Base-by-base conservation (phyloP, 495 filamentous ascomycete genomes). In the Neurospora tetraspora region DNA sequence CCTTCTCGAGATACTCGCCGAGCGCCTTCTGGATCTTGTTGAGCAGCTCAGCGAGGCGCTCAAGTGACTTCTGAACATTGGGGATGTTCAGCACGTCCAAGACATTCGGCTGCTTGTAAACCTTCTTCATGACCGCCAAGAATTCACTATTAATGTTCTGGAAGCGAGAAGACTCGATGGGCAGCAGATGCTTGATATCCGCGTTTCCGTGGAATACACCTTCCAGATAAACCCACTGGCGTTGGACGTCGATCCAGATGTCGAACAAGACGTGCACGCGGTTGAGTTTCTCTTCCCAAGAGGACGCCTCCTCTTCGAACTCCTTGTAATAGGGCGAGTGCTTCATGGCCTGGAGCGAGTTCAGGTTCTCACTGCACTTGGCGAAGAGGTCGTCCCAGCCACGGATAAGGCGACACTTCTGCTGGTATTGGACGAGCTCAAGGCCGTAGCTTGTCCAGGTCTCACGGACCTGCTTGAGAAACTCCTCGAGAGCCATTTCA, bases 1-100 rank as follows among this genome's bases (percentile, higher is more conserved):
- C 96, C 72, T 95, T 93, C 82, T 99, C 96, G 68, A 99, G 90
- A 76, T 99, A 99, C 84, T 99, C 96, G 78, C 96, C 96, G 16
- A 99, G 89, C 5, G 96, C 96, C 82, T 99, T 99, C 77, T 99
- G 96, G 70, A 99, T 99, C 84, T 98, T 99, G 88, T 97, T 96
- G 71, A 99, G 89, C 45, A 98, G 82, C 78, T 98, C 96, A 5
- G 94, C 94, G 68, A 99, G 86, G 74, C 96, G 91, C 83, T 99
- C 96, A 34, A 99, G 80, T 12, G 93, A 97, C 78, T 97, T 97
- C 78, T 98, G 96, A 3, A 98, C 93, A 31, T 94, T 95, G 34
- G 93, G 91, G 68, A 99, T 98, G 73, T 93, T 92, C 69, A 99
- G 89, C 1, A 98, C 95, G 78, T 99, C 96, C 40, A 99, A 86